Base-by-base conservation (phyloP, 208 protist species). In the Hexamita inflata region DNA sequence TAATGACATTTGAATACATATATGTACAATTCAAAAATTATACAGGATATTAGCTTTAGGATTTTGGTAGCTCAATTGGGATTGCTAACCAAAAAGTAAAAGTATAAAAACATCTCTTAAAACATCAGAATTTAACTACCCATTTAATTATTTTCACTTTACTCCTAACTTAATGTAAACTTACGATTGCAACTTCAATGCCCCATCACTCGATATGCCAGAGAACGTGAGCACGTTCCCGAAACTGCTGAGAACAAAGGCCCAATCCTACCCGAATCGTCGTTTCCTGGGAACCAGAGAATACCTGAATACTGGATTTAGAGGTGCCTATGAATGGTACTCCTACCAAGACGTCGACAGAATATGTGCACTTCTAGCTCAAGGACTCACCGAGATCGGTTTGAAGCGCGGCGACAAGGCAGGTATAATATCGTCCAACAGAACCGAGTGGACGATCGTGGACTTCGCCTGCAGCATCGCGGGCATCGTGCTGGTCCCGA, bases 401-500 rank as follows among this genome's bases (percentile, higher is more conserved):
- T 13, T 78, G 9, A 76, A 74, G 30, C 15, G 74, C 15, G 77
- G 77, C 26, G 75, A 80, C 53, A 42, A 40, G 40, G 74, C 57
- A 2, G 77, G 62, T 30, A 78, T 80, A 26, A 77, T 80, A 42
- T 76, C 62, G 24, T 7, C 35, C 4, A 80, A 80, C 30, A 2
- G 77, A 11, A 32, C 34, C 1, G 77, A 80, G 45, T 81, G 78
- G 78, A 11, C 34, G 26, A 29, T 80, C 1, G 29, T 30, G 26
- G 78, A 81, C 29, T 34, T 81, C 24, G 78, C 78, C 28, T 81
- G 78, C 35, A 19, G 39, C 28, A 32, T 2, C 13, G 0, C 34
- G 30, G 78, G 78, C 32, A 35, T 70, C 57, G 34, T 81, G 2
- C 58, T 42, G 9, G 78, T 81, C 57, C 78, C 78, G 19, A 1